Base-by-base conservation (phyloP, 2,329 filamentous ascomycete species). In the Fusarium papillatum region DNA sequence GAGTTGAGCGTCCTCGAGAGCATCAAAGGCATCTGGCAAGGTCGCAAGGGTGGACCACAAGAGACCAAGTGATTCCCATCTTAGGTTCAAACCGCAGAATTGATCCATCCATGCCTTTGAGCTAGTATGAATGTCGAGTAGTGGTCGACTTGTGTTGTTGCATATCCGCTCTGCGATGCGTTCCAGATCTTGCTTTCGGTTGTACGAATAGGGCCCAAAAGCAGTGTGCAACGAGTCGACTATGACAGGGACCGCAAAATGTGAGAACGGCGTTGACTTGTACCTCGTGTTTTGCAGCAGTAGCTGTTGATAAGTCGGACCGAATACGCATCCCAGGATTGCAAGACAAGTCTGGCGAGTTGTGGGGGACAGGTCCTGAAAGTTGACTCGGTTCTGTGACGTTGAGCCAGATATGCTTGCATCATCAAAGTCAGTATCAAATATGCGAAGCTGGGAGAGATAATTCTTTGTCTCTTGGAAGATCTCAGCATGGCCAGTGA, bases 21-120 rank as follows among this genome's bases (percentile, higher is more conserved):
- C 19, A 16, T 55, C 63, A 14, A 73, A 53, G 19, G 63, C 24
- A 31, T 69, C 60, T 11, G 69, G 65, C 19, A 66, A 48, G 9
- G 31, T 22, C 19, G 63, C 13, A 2, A 73, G 9, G 5, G 74
- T 76, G 9, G 69, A 74, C 29, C 82, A 86, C 2, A 85, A 68
- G 7, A 84, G 67, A 0, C 84, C 84, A 10, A 86, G 59, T 0
- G 81, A 78, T 65, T 86, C 85, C 85, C 84, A 86, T 5, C 85
- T 81, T 48, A 84, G 72, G 7, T 82, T 83, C 0, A 69, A 65
- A 0, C 85, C 84, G 5, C 76, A 81, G 62, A 86, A 84, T 38
- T 84, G 82, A 2, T 70, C 72, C 2, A 83, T 63, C 84, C 84
- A 86, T 24, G 71, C 70, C 3, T 78, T 69, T 2, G 83, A 74